Percentiles rank a stretch among this genome's conserved stretches.
phyloP scores from a whole-genome alignment of 306 rosid genomes.

The Quercus aquifolioides region DNA sequence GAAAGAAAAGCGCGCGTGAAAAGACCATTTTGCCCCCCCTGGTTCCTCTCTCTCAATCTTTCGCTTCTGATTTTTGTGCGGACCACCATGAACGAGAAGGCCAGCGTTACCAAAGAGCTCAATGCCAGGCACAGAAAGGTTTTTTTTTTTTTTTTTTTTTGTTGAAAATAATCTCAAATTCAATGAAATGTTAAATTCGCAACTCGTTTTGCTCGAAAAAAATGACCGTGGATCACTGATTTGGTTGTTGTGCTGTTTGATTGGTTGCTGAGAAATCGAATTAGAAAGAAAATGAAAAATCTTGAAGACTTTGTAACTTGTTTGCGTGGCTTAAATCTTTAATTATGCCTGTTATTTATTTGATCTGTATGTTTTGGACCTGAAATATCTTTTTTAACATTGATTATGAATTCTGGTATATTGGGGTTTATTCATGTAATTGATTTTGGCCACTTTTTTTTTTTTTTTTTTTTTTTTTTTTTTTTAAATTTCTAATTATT shows the following conservation, averaged over 20 bases:
- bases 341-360: constrained; percentile 2
- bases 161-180: background rate
- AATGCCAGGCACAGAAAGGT: constrained; percentile 98
- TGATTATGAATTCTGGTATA: background rate
- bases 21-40: constrained; percentile 51
- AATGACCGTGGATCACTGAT: constrained; percentile 31
- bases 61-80: background rate
- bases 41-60: constrained; percentile 34
- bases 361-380: constrained; percentile 29
- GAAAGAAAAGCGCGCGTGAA: constrained; percentile 22
- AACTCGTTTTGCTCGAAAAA: background rate
- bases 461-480: background rate
- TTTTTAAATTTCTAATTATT: background rate
- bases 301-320: background rate
- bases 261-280: constrained; percentile 6
- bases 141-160: background rate
- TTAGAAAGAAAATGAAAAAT: background rate
- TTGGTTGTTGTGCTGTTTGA: constrained; percentile 17
- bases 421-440: constrained; percentile 1
- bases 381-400: background rate
- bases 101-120: constrained; percentile 94
- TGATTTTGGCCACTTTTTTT: background rate
- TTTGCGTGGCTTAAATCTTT: background rate
- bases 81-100: constrained; percentile 90
- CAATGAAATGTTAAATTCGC: background rate